Conservation (phyloP, 2,329 filamentous ascomycete species). For the Paecilomyces fulvus region DNA sequence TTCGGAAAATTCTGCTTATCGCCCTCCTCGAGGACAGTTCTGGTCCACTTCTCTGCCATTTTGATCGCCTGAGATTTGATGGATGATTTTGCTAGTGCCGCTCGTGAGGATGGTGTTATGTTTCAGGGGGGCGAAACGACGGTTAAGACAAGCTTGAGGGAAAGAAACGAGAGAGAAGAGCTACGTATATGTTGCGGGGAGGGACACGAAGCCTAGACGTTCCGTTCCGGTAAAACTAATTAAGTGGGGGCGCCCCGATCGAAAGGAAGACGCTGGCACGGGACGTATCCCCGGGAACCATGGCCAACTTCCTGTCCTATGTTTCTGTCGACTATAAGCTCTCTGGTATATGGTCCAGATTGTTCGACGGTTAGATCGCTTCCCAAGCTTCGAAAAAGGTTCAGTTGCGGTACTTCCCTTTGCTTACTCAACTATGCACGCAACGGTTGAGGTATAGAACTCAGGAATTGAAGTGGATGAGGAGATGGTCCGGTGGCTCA, state of each 20-base stretch:
- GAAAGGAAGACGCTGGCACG: neutral
- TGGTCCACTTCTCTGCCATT: constrained; percentile 34
- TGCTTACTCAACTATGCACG: neutral
- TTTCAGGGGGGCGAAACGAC: neutral
- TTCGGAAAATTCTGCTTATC: constrained; percentile 52
- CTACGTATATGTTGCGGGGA: neutral
- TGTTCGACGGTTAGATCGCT: neutral
- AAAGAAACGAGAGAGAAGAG: neutral
- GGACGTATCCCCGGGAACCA: neutral
- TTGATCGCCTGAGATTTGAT: neutral
- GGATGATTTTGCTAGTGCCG: neutral
- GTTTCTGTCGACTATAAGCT: neutral
- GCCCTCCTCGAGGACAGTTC: constrained; percentile 56
- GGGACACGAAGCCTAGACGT: neutral
- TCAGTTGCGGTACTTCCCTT: neutral
- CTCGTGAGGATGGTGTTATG: neutral
- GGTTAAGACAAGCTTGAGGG: neutral
- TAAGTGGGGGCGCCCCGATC: neutral
- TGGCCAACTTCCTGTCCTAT: neutral
- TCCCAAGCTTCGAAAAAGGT: neutral
- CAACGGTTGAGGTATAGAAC: neutral
- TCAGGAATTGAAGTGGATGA: too few relatives aligned
- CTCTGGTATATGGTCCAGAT: neutral
- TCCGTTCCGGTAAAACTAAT: neutral
- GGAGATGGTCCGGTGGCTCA: too few relatives aligned